Evolutionary conservation across 495 filamentous ascomycete genomes (phyloP).

Genomic region (Tuber umbilicatum): DNA sequence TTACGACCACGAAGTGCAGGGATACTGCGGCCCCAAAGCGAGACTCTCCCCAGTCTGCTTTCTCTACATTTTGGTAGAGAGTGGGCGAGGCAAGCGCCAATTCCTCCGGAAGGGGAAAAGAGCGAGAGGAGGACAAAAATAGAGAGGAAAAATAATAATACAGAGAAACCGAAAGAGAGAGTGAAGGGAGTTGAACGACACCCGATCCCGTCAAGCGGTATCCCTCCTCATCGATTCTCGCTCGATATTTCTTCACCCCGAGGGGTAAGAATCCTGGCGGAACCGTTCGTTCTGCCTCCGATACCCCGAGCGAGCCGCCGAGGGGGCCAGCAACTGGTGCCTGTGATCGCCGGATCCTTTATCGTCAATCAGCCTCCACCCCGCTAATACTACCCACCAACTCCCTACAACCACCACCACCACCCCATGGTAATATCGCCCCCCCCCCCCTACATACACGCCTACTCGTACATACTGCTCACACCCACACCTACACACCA

Average conservation of each 20-base stretch:
- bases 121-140: constrained; percentile 4
- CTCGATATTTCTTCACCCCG: not conserved
- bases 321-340: constrained; percentile 17
- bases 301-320: not conserved
- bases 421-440: constrained; percentile 18
- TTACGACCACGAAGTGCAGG: constrained; percentile 1
- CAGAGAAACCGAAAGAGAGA: not conserved
- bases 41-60: not conserved
- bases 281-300: not conserved
- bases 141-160: constrained; percentile 5
- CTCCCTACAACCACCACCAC: not conserved
- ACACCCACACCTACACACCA: not conserved
- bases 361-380: constrained; percentile 38
- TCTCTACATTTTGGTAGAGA: not conserved
- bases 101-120: constrained; percentile 9
- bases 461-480: constrained; percentile 1
- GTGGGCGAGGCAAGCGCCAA: not conserved
- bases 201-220: not conserved
- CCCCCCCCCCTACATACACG: constrained; percentile 7
- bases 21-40: not conserved
- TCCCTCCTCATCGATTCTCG: not conserved
- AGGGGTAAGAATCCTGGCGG: not conserved
- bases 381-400: constrained; percentile 23
- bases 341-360: constrained; percentile 38
- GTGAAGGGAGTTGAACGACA: not conserved